Percentiles rank a stretch among this genome's conserved stretches.
These are phyloP conservation scores for Metschnikowia kofuensis DNA, from an alignment of 805 yeast species.

Conservation along the genomic window DNA sequence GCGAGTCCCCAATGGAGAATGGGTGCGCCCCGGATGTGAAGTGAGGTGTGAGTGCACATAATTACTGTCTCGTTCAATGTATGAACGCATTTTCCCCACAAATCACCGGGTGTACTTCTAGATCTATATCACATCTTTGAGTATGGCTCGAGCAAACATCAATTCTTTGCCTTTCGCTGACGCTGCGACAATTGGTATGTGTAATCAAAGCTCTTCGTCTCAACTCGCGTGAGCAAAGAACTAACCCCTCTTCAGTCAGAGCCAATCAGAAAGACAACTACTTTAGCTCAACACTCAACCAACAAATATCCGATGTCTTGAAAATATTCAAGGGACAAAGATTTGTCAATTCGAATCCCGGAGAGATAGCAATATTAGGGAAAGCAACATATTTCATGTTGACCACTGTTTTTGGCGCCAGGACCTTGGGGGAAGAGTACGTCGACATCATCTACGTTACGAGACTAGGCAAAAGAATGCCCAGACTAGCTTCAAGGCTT, in stretches of 20 bases:
- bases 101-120: no score
- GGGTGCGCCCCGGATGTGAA: no score
- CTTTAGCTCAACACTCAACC: conserved; percentile 53
- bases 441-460: conserved; percentile 72
- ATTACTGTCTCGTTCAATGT: no score
- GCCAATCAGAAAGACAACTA: conserved; percentile 89
- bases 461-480: conserved; percentile 49
- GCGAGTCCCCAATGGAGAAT: no score
- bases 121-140: not conserved
- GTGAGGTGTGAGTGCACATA: no score
- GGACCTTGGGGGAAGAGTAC: conserved; percentile 93
- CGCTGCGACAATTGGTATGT: conserved; percentile 80
- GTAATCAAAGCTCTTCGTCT: not conserved
- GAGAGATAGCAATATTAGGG: conserved; percentile 56
- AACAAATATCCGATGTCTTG: conserved; percentile 54
- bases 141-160: conserved; percentile 13
- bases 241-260: conserved; percentile 50
- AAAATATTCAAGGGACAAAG: conserved; percentile 59
- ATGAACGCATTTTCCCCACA: no score
- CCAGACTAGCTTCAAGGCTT: conserved; percentile 43
- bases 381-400: conserved; percentile 63
- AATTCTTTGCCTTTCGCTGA: conserved; percentile 63
- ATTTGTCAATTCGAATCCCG: conserved; percentile 59
- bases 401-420: conserved; percentile 72
- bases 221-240: not conserved